Evolutionary conservation across 1,139 yeast genomes (phyloP).

Genomic region (Taphrina deformans): DNA sequence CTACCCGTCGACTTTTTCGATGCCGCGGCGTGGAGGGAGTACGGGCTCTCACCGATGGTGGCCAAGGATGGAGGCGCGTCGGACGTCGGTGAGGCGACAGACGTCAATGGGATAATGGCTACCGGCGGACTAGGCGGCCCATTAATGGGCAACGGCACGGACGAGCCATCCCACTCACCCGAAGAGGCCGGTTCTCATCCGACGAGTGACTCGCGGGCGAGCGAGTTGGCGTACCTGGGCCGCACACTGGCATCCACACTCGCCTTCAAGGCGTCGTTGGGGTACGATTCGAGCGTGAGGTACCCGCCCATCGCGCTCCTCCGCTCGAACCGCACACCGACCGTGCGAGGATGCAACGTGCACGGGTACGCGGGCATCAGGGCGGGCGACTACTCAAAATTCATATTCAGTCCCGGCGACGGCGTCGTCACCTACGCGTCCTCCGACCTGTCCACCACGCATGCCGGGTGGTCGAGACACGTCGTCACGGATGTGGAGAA

Average conservation of each 20-base stretch:
- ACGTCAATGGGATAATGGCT: constrained; percentile 11
- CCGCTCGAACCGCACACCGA: constrained; percentile 78
- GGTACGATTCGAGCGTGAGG: constrained; percentile 51
- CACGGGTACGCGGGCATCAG: constrained; percentile 60
- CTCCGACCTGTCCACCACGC: constrained; percentile 64
- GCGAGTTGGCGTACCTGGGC: constrained; percentile 60
- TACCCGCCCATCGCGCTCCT: constrained; percentile 85
- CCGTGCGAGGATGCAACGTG: constrained; percentile 76
- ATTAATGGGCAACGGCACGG: constrained; percentile 3
- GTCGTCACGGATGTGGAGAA: constrained; percentile 64
- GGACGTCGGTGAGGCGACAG: constrained; percentile 16
- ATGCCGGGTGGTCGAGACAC: constrained; percentile 59
- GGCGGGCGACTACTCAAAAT: constrained; percentile 71
- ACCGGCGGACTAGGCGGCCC: constrained; percentile 22
- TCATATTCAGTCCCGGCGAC: constrained; percentile 86
- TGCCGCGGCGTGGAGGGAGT: constrained; percentile 75
- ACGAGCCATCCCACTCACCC: neutral
- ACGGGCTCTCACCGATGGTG: constrained; percentile 74
- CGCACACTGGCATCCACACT: constrained; percentile 64
- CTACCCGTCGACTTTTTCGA: constrained; percentile 68
- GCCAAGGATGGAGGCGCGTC: constrained; percentile 7
- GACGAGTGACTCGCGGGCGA: constrained; percentile 47
- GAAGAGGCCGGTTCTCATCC: neutral
- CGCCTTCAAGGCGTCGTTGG: constrained; percentile 58
- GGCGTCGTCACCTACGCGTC: constrained; percentile 85